Base-by-base conservation (phyloP, 305 asterid genomes). In the Fraxinus albicans region DNA sequence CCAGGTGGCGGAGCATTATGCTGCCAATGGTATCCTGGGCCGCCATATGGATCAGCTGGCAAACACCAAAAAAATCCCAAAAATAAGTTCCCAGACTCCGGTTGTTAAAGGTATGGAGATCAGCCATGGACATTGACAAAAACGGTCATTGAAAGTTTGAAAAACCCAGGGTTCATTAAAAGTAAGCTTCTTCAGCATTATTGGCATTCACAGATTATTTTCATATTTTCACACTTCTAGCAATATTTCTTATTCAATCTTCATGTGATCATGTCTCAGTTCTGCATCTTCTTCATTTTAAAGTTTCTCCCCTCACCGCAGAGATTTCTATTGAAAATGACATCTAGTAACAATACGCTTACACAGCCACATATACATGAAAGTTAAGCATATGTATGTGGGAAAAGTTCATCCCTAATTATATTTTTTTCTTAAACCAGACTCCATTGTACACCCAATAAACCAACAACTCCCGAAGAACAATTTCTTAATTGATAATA, bases 1-100 rank as follows among this genome's bases (percentile, higher is more conserved):
- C 50, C 75, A 6, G 94, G 93, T 76, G 92, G 90, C 3, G 94
- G 95, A 19, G 83, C 88, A 55, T 89, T 89, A 6, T 91, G 90
- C 87, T 92, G 98, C 98, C 98, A 93, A 75, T 91, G 89, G 44
- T 92, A 88, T 19, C 79, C 87, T 10, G 87, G 92, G 40, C 89
- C 93, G 25, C 95, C 94, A 84, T 91, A 89, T 1, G 92, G 82
- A 44, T 93, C 96, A 70, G 80, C 98, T 95, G 90, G 40, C 82
- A 88, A 87, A 50, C 9, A 38, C 69, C 15, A 3, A 84, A 63
- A 34, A 19, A 79, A 23, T 3, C 12, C 17, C 73, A 67, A 67
- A 77, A 3, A 36, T 86, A 29, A 89, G 83, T 76, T 85, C 75
- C 76, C 23, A 13, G 58, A 7, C 29, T 38, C 76, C 65, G 10